Evolutionary conservation across 2,329 filamentous ascomycete species (phyloP).

Genomic region (Lojkania enalia): DNA sequence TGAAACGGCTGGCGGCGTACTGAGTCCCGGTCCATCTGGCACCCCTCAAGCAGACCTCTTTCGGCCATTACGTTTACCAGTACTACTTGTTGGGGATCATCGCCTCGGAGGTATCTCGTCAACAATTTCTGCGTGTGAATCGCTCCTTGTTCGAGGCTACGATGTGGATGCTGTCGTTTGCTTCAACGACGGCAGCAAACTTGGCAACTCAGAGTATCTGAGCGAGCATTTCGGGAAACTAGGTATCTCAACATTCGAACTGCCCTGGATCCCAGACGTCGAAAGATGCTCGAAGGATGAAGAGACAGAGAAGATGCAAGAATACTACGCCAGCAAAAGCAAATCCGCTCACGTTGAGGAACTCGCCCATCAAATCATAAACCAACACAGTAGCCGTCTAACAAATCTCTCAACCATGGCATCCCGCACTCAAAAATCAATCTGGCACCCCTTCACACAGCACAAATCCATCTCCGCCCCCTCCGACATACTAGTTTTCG

Average conservation of each 20-base stretch:
- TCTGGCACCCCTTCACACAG: constrained; percentile 90
- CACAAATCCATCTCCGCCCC: constrained; percentile 65
- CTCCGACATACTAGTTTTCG: constrained; percentile 71
- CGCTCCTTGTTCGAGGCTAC: constrained; percentile 75
- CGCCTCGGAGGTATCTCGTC: constrained; percentile 78
- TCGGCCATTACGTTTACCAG: constrained; percentile 70
- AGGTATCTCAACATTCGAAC: constrained; percentile 58
- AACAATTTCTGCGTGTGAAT: constrained; percentile 80
- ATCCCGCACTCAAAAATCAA: constrained; percentile 56
- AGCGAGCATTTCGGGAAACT: constrained; percentile 66
- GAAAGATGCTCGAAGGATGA: constrained; percentile 32
- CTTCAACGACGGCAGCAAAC: constrained; percentile 65
- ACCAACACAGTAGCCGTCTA: constrained; percentile 61
- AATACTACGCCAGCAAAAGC: constrained; percentile 62
- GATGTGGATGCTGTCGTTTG: constrained; percentile 71
- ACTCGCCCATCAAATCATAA: constrained; percentile 57
- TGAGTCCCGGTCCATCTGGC: constrained; percentile 77
- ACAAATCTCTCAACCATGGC: constrained; percentile 64
- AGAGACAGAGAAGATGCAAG: constrained; percentile 61
- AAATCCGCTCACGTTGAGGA: constrained; percentile 45
- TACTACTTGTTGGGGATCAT: constrained; percentile 74
- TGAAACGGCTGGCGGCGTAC: constrained; percentile 81
- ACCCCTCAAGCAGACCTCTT: constrained; percentile 79
- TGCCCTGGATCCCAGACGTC: constrained; percentile 63
- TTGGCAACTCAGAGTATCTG: constrained; percentile 71